Percentiles rank a stretch among this genome's conserved stretches.
Evolutionary conservation across 306 rosid genomes (phyloP).

Genomic region (Gynostemma pentaphyllum): DNA sequence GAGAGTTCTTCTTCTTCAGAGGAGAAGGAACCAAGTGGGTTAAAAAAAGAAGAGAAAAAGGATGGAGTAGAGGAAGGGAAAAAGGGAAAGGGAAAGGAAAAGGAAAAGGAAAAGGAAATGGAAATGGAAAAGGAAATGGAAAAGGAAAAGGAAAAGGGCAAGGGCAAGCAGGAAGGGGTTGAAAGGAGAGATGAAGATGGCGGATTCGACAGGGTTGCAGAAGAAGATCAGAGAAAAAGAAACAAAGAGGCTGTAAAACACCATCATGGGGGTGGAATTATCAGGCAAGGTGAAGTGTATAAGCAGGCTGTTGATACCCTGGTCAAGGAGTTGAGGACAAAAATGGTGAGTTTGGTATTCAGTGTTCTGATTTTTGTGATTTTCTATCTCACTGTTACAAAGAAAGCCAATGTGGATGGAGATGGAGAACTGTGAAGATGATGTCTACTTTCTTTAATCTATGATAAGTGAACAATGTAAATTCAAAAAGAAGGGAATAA

Average conservation of each 20-base stretch:
- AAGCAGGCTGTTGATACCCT: not conserved
- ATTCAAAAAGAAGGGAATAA: not conserved
- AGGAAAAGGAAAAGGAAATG: not conserved
- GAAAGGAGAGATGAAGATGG: not conserved
- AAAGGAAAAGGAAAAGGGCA: not conserved
- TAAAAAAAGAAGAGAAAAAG: not conserved
- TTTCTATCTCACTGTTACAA: not conserved
- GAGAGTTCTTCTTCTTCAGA: too few species aligned
- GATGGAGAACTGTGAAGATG: slow-evolving; percentile 4
- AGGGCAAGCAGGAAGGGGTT: not conserved
- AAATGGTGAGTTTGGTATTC: not conserved
- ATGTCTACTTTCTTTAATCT: too few species aligned
- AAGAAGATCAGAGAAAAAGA: not conserved
- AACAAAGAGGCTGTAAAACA: not conserved
- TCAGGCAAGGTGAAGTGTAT: not conserved
- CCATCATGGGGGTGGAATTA: not conserved
- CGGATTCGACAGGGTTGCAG: too few species aligned
- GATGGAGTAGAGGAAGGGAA: not conserved
- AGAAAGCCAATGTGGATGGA: not conserved
- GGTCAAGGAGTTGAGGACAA: slow-evolving; percentile 5
- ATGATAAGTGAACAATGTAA: not conserved
- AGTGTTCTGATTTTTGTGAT: not conserved
- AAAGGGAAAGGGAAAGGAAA: not conserved
- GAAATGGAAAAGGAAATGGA: not conserved
- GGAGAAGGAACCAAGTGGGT: not conserved